Conservation (phyloP, 371 early-diverging fungal genomes). For the Paraphysoderma sedebokerense region DNA sequence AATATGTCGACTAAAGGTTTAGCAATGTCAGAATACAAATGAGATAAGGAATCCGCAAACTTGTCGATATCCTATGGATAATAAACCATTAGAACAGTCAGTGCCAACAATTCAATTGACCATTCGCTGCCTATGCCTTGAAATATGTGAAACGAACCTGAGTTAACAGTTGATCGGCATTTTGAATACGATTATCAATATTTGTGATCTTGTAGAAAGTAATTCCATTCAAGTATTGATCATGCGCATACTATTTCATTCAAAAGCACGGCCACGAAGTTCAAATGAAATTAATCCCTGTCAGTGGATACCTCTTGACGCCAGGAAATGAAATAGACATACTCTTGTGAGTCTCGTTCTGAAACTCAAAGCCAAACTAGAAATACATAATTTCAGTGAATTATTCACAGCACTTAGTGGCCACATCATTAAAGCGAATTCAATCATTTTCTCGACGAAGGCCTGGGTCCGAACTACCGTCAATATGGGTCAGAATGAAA, state of each 20-base stretch:
- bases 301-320: too few species aligned
- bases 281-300: too few species aligned
- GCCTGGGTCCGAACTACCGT: too few species aligned
- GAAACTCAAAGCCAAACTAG: slow-evolving; percentile 53
- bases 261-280: too few species aligned
- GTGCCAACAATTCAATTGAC: too few species aligned
- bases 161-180: slow-evolving; percentile 69
- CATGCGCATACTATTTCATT: slow-evolving; percentile 46
- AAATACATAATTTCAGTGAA: slow-evolving; percentile 47
- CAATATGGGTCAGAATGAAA: too few species aligned
- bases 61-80: slow-evolving; percentile 79
- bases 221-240: slow-evolving; percentile 59
- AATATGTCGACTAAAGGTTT: slow-evolving; percentile 70
- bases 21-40: slow-evolving; percentile 60
- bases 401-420: slow-evolving; percentile 58
- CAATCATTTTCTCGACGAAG: slow-evolving; percentile 26
- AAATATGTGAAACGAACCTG: too few species aligned
- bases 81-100: too few species aligned
- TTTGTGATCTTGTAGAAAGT: slow-evolving; percentile 68
- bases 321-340: not conserved
- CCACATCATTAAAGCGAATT: slow-evolving; percentile 51
- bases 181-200: slow-evolving; percentile 56
- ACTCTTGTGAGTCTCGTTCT: slow-evolving; percentile 54
- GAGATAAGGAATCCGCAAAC: slow-evolving; percentile 50
- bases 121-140: too few species aligned